Percentiles rank a stretch among this genome's conserved stretches.
Evolutionary conservation across 2,329 filamentous ascomycete genomes (phyloP).

Genomic region (Clarireedia sp.): DNA sequence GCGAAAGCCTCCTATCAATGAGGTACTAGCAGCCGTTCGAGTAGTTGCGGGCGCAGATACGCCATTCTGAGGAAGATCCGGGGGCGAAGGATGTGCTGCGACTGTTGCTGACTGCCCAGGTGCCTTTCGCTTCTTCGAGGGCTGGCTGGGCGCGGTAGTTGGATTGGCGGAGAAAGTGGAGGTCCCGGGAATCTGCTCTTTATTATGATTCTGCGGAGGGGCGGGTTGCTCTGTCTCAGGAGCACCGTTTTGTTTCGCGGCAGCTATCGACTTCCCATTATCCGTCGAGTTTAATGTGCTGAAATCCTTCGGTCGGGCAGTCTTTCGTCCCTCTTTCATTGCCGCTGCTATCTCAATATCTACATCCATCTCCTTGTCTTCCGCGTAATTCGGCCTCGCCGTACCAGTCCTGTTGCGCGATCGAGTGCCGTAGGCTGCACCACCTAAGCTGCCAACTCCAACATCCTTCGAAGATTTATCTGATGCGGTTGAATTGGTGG

Average conservation of each 20-base stretch:
- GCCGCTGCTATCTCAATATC: conserved; percentile 67
- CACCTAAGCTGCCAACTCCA: conserved; percentile 17
- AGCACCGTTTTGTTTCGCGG: conserved; percentile 35
- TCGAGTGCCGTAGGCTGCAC: conserved; percentile 70
- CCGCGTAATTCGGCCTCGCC: conserved; percentile 86
- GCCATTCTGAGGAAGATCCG: conserved; percentile 8
- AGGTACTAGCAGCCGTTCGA: conserved; percentile 16
- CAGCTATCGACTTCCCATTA: conserved; percentile 10
- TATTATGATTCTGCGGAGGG: conserved; percentile 28
- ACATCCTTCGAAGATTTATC: conserved; percentile 42
- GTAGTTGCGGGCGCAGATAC: conserved; percentile 10
- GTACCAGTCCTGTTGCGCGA: conserved; percentile 80
- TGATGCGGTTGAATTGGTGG: conserved; percentile 39
- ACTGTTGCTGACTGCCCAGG: conserved; percentile 26
- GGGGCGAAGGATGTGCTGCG: conserved; percentile 10
- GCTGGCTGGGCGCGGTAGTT: conserved; percentile 32
- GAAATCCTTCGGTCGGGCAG: conserved; percentile 32
- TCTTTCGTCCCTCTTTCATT: conserved; percentile 52
- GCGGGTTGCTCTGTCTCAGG: conserved; percentile 25
- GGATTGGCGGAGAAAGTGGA: conserved; percentile 48
- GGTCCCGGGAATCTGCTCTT: conserved; percentile 47
- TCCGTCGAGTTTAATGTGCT: conserved; percentile 12
- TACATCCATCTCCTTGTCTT: conserved; percentile 83
- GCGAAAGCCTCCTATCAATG: conserved; percentile 25
- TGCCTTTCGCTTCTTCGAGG: conserved; percentile 81